Percentiles rank a stretch among this genome's conserved stretches.
phyloP scores from a whole-genome alignment of 306 rosid genomes.

The Potentilla sterilis region DNA sequence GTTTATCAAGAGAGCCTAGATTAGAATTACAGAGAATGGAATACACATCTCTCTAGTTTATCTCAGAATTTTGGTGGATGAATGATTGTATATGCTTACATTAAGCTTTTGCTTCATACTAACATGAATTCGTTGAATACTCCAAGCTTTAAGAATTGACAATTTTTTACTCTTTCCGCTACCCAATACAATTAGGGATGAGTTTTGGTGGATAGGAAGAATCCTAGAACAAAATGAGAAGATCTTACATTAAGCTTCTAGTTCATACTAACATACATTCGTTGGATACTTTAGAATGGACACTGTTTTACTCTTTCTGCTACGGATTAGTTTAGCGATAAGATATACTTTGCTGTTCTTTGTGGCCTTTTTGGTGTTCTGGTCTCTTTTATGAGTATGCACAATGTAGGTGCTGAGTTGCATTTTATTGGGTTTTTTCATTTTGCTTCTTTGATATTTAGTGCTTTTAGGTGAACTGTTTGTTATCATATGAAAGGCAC shows the following conservation, averaged over 20 bases:
- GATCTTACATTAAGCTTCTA: not conserved
- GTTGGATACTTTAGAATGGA: not conserved
- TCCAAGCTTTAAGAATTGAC: not conserved
- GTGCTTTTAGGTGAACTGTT: conserved; percentile 14
- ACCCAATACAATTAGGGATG: not conserved
- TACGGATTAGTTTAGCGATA: too few species aligned
- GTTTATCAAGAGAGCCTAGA: conserved; percentile 36
- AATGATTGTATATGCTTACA: conserved; percentile 1
- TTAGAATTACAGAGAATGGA: conserved; percentile 27
- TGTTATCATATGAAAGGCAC: not conserved
- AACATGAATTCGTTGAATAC: not conserved
- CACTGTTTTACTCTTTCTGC: not conserved
- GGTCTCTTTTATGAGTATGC: not conserved
- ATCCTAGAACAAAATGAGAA: too few species aligned
- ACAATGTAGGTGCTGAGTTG: not conserved
- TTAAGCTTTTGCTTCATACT: not conserved
- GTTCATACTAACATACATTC: not conserved
- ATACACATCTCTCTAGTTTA: conserved; percentile 18
- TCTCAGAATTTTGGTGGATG: conserved; percentile 9
- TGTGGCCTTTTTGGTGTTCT: not conserved
- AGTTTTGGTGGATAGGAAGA: too few species aligned
- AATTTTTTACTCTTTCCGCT: not conserved
- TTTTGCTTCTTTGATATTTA: not conserved
- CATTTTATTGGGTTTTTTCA: not conserved
- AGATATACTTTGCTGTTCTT: not conserved